A percentile compares a stretch with the other conserved stretches of the same genome.
phyloP scores from a whole-genome alignment of 169 alveolate genomes.

The Plasmodium berghei region DNA sequence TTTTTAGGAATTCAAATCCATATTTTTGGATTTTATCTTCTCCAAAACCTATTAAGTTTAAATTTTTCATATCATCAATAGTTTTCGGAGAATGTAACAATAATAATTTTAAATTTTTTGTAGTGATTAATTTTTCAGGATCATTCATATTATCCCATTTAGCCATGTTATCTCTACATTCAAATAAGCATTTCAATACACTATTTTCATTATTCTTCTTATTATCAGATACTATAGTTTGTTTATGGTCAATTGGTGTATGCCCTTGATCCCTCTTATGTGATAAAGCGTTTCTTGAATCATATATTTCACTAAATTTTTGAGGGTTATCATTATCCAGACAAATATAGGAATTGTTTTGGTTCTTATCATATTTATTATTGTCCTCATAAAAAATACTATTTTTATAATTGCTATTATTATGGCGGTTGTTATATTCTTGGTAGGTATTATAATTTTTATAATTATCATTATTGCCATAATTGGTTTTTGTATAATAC shows the following conservation, averaged over 20 bases:
- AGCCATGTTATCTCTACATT: slow-evolving; percentile 46
- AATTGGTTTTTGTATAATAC: neutral
- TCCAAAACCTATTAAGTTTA: slow-evolving; percentile 56
- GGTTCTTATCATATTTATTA: neutral
- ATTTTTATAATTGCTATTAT: slow-evolving; percentile 4
- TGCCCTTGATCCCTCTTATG: neutral
- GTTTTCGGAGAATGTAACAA: slow-evolving; percentile 45
- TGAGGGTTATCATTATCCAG: neutral
- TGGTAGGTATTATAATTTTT: neutral
- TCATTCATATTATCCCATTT: slow-evolving; percentile 45
- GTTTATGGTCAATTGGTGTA: neutral
- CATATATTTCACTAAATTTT: neutral
- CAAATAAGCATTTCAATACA: slow-evolving; percentile 17
- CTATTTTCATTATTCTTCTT: slow-evolving; percentile 10
- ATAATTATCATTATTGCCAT: neutral
- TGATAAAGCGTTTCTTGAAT: neutral
- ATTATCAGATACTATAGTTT: neutral
- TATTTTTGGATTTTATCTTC: slow-evolving; percentile 65
- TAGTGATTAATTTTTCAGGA: slow-evolving; percentile 74
- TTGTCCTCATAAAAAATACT: slow-evolving; percentile 1
- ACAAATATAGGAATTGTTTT: neutral
- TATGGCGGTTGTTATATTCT: neutral
- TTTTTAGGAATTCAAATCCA: slow-evolving; percentile 48
- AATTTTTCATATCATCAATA: slow-evolving; percentile 45
- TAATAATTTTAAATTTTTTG: slow-evolving; percentile 65